A percentile compares a stretch with the other conserved stretches of the same genome.
Evolutionary conservation across 1,139 yeast species (phyloP).

Genomic region (Pichia sp.): DNA sequence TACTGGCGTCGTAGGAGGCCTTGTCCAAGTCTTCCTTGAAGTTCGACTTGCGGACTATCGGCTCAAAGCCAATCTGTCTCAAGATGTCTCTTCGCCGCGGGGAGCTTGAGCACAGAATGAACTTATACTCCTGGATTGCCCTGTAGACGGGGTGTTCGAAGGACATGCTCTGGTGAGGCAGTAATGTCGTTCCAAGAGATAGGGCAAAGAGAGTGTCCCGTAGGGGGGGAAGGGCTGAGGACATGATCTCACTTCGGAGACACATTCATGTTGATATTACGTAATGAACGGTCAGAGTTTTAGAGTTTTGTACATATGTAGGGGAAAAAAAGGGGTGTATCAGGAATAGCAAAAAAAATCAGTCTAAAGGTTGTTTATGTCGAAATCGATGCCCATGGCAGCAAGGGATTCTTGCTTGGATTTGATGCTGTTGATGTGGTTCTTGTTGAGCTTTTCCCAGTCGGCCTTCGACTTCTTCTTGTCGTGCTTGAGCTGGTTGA

Average conservation of each 20-base stretch:
- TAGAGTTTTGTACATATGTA: not conserved
- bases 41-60: slow-evolving; percentile 49
- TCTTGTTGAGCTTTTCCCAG: slow-evolving; percentile 54
- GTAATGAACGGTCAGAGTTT: too few relatives aligned
- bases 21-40: slow-evolving; percentile 76
- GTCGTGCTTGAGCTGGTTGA: slow-evolving; percentile 53
- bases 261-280: too few relatives aligned
- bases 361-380: slow-evolving; percentile 28
- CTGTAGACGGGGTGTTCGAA: slow-evolving; percentile 25
- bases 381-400: slow-evolving; percentile 51
- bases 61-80: slow-evolving; percentile 54
- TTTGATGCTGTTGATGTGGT: slow-evolving; percentile 37
- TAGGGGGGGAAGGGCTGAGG: too few relatives aligned
- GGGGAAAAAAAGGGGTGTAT: not conserved
- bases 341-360: not conserved
- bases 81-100: slow-evolving; percentile 74
- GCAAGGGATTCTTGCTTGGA: slow-evolving; percentile 47
- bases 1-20: slow-evolving; percentile 34
- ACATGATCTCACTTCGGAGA: too few relatives aligned
- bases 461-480: slow-evolving; percentile 52
- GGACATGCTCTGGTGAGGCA: not conserved
- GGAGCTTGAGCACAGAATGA: slow-evolving; percentile 78
- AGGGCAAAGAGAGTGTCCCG: too few relatives aligned
- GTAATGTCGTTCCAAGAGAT: too few relatives aligned
- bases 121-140: slow-evolving; percentile 27